These are phyloP conservation scores for Dictyostelium purpureum DNA, from an alignment of 78 protist species.

Conservation along the genomic window DNA sequence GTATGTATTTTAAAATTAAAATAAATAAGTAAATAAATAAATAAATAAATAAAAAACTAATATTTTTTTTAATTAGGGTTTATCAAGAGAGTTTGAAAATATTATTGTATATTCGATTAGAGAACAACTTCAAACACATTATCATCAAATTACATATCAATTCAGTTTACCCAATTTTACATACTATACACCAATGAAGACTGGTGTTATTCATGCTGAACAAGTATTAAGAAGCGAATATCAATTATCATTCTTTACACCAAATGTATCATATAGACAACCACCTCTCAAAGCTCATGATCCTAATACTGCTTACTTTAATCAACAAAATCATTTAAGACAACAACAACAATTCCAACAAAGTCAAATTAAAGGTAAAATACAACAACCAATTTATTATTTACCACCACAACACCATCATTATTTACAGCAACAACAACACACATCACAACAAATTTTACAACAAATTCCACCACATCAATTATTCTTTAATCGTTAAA, in stretches of 20 bases:
- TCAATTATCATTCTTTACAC: not conserved
- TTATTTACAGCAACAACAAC: not conserved
- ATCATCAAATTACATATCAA: constrained; percentile 14
- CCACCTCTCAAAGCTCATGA: not conserved
- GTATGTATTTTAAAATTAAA: not conserved
- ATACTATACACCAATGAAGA: not conserved
- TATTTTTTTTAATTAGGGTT: not conserved
- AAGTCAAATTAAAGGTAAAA: not conserved
- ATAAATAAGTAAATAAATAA: not conserved
- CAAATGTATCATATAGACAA: constrained; percentile 5
- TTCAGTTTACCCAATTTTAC: not conserved
- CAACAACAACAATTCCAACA: constrained; percentile 19
- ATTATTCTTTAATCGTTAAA: constrained; percentile 5
- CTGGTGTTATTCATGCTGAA: not conserved
- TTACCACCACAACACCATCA: not conserved
- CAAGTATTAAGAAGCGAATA: constrained; percentile 7
- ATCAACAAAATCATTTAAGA: constrained; percentile 12
- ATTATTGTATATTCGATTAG: constrained; percentile 39
- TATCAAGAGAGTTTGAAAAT: constrained; percentile 72
- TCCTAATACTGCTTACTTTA: not conserved
- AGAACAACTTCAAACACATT: constrained; percentile 60
- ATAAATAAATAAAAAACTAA: not conserved
- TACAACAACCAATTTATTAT: not conserved
- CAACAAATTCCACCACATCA: too few relatives aligned
- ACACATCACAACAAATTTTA: too few relatives aligned